phyloP scores from a whole-genome alignment of 2,329 filamentous ascomycete species.

The Macroventuria anomochaeta region DNA sequence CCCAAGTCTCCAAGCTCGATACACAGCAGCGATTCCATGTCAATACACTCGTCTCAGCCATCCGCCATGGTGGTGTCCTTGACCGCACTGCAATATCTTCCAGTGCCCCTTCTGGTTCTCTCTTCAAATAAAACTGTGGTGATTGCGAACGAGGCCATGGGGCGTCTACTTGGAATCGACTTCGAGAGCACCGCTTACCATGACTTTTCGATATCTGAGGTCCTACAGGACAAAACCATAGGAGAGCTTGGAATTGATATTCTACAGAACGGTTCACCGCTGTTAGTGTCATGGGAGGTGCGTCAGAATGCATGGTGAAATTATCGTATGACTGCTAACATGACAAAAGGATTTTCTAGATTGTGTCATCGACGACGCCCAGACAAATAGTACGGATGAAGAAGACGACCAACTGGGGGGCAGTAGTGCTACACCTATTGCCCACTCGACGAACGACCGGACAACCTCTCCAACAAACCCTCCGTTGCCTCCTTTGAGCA shows the following conservation, averaged over 20 bases:
- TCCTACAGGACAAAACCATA: slow-evolving; percentile 69
- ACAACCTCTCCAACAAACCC: slow-evolving; percentile 10
- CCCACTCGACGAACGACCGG: slow-evolving; percentile 16
- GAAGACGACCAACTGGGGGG: slow-evolving; percentile 26
- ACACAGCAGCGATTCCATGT: slow-evolving; percentile 40
- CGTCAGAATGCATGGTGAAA: slow-evolving; percentile 14
- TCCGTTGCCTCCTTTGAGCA: slow-evolving; percentile 38
- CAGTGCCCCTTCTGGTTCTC: slow-evolving; percentile 73
- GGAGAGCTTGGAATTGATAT: slow-evolving; percentile 76
- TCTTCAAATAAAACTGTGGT: slow-evolving; percentile 73
- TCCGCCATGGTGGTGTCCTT: slow-evolving; percentile 41
- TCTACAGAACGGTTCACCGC: slow-evolving; percentile 67
- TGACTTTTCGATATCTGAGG: slow-evolving; percentile 60
- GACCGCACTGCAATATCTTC: slow-evolving; percentile 73
- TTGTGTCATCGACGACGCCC: slow-evolving; percentile 50
- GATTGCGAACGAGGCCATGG: slow-evolving; percentile 78
- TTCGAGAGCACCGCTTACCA: slow-evolving; percentile 50
- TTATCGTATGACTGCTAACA: slow-evolving; percentile 15
- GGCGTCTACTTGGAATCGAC: slow-evolving; percentile 68
- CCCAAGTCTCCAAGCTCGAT: slow-evolving; percentile 39
- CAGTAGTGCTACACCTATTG: slow-evolving; percentile 41
- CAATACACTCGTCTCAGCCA: slow-evolving; percentile 38
- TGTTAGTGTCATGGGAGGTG: slow-evolving; percentile 60
- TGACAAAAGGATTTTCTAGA: slow-evolving; percentile 50
- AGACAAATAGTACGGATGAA: slow-evolving; percentile 18